Evolutionary conservation across 1,139 yeast species (phyloP), one percentile per base, ranked within the genome.

Genomic region (Trichomonascaceae sp.): DNA sequence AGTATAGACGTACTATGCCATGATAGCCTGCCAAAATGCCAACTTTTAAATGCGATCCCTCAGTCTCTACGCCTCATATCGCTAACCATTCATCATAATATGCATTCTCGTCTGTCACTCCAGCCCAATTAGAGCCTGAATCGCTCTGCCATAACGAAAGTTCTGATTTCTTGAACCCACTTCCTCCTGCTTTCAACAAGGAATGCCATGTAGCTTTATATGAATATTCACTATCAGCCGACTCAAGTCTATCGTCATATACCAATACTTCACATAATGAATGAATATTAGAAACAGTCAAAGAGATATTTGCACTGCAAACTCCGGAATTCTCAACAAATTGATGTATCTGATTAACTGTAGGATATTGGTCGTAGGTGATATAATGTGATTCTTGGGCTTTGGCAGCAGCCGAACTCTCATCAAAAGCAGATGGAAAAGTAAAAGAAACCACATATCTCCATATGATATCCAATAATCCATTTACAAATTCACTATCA

Each of bases 401-500:
- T 43, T 49, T 43, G 2, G 53, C 46, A 15, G 55, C 57, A 4
- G 57, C 55, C 5, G 17, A 5, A 24, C 59, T 60, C 7, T 55
- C 58, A 32, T 60, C 63, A 67, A 85, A 85, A 20, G 87, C 87
- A 53, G 80, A 74, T 1, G 97, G 97, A 66, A 76, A 87, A 0
- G 96, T 81, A 62, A 80, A 81, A 22, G 83, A 79, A 1, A 90
- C 89, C 6, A 88, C 83, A 69, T 76, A 93, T 63, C 95, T 77
- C 96, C 98, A 93, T 15, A 91, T 83, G 48, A 91, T 93, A 22
- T 88, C 82, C 60, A 88, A 72, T 56, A 93, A 73, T 50, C 89
- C 84, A 62, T 89, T 95, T 57, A 93, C 91, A 66, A 93, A 93
- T 67, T 91, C 99, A 2, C 91, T 84, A 66, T 93, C 99, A 57